Evolutionary conservation across 164 flowering plant species (phyloP).

Genomic region (Aristolochia californica): DNA sequence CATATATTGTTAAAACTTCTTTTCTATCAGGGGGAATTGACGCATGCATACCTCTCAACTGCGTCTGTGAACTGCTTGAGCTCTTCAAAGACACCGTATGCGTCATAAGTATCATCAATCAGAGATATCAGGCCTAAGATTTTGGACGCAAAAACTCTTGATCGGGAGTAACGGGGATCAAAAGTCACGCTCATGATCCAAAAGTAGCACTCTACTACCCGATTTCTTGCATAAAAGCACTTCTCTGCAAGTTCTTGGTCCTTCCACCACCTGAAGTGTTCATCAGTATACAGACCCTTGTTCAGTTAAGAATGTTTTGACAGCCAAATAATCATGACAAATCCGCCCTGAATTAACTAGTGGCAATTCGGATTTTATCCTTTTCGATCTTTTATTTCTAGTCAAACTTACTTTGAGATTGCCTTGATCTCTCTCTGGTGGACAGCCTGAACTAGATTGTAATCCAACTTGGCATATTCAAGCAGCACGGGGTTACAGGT

Average conservation of each 20-base stretch:
- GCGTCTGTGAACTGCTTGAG: constrained; percentile 3
- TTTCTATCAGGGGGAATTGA: no score
- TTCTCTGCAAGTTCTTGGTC: background rate
- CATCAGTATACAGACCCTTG: background rate
- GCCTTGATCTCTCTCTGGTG: constrained; percentile 2
- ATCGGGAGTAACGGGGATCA: background rate
- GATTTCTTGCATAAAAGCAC: constrained; percentile 1
- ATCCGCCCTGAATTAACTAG: background rate
- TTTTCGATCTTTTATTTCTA: background rate
- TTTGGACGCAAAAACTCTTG: background rate
- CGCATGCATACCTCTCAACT: background rate
- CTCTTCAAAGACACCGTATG: constrained; percentile 3
- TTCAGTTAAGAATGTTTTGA: background rate
- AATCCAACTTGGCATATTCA: constrained; percentile 5
- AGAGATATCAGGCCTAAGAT: background rate
- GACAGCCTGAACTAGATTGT: background rate
- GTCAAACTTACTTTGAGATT: constrained; percentile 1
- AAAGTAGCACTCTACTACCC: constrained; percentile 5
- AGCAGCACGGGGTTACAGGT: background rate
- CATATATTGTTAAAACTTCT: no score
- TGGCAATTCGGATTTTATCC: no score
- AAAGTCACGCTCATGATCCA: constrained; percentile 2
- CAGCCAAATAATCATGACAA: background rate
- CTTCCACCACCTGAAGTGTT: constrained; percentile 5
- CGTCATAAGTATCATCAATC: constrained; percentile 5